phyloP scores from a whole-genome alignment of 2,329 filamentous ascomycete species.

The Exserohilum turcica region DNA sequence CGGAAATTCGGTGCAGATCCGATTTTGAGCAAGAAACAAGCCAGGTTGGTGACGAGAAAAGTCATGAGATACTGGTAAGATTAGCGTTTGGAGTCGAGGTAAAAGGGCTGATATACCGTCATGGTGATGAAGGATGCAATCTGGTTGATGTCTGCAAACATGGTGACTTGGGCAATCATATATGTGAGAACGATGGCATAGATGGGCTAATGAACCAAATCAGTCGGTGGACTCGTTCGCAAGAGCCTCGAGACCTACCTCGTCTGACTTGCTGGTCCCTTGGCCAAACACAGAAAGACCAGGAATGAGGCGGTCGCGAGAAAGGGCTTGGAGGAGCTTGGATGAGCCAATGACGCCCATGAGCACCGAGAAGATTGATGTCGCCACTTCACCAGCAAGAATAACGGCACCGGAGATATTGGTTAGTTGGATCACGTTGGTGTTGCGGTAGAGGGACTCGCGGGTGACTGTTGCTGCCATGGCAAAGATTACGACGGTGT shows the following conservation, averaged over 20 bases:
- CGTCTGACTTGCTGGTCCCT: conserved; percentile 72
- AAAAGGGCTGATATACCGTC: conserved; percentile 54
- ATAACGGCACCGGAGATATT: conserved; percentile 76
- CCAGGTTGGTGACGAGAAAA: conserved; percentile 85
- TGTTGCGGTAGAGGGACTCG: conserved; percentile 72
- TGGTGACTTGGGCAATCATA: conserved; percentile 74
- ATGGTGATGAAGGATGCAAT: conserved; percentile 90
- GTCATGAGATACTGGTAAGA: conserved; percentile 74
- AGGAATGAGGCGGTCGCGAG: conserved; percentile 77
- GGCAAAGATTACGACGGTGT: conserved; percentile 75
- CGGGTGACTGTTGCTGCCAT: conserved; percentile 78
- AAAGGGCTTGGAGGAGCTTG: conserved; percentile 82
- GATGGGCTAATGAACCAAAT: conserved; percentile 55
- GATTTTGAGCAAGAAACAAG: conserved; percentile 84
- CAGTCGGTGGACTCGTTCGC: neutral
- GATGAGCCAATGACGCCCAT: conserved; percentile 88
- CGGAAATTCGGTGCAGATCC: conserved; percentile 88
- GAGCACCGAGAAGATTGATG: conserved; percentile 80
- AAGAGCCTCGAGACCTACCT: conserved; percentile 41
- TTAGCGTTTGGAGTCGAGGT: conserved; percentile 1
- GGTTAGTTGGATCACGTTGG: conserved; percentile 82
- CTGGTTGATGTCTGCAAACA: conserved; percentile 83
- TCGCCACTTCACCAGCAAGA: conserved; percentile 80
- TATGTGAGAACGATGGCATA: conserved; percentile 79
- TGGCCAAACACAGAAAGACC: conserved; percentile 75